Conservation (phyloP, 2,329 filamentous ascomycete species). For the Fulvia fulva region DNA sequence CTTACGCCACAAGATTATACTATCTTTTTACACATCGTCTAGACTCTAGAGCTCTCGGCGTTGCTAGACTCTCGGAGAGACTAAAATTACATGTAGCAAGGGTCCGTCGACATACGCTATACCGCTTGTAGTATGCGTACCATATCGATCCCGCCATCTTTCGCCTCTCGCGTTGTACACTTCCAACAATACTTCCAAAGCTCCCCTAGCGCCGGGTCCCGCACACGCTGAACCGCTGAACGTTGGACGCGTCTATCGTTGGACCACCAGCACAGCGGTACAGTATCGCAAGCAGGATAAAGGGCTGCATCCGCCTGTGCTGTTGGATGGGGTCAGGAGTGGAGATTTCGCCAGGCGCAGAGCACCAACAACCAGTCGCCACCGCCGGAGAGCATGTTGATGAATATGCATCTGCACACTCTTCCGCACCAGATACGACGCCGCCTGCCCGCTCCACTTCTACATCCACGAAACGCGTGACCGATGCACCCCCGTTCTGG, state of each 20-base stretch:
- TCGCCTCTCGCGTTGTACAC: neutral
- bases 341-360: neutral
- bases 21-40: no score
- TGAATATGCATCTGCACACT: neutral
- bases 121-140: neutral
- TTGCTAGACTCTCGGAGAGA: neutral
- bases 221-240: neutral
- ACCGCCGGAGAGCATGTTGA: neutral
- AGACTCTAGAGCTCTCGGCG: no score
- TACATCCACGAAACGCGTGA: constrained; percentile 16
- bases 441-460: constrained; percentile 4
- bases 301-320: neutral
- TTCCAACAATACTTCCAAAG: neutral
- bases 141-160: neutral
- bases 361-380: neutral
- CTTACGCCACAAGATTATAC: no score
- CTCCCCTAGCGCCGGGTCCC: neutral
- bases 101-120: neutral
- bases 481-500: constrained; percentile 47
- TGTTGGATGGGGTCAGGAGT: neutral
- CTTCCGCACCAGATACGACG: neutral
- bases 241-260: neutral
- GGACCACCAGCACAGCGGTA: neutral
- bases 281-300: neutral
- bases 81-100: neutral